Evolutionary conservation across 495 filamentous ascomycete species (phyloP).

Genomic region (Aspergillus bertholletiae): DNA sequence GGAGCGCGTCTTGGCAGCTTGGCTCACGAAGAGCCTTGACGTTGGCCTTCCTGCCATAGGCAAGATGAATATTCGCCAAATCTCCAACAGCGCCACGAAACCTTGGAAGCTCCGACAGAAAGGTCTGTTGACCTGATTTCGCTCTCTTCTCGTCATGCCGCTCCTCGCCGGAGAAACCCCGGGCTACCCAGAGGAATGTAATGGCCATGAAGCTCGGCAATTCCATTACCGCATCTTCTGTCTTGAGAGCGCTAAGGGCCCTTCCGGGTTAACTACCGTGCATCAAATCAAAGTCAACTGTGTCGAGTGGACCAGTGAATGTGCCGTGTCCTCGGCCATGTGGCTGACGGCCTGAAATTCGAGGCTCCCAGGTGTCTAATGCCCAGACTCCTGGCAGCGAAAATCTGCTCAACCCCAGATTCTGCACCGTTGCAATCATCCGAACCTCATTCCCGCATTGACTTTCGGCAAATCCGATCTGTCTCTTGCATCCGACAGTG

Average conservation of each 20-base stretch:
- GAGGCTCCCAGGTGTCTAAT: not conserved
- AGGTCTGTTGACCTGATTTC: not conserved
- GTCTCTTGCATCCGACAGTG: not conserved
- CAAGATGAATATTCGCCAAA: not conserved
- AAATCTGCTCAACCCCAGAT: constrained; percentile 1
- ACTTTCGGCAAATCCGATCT: constrained; percentile 5
- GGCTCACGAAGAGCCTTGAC: not conserved
- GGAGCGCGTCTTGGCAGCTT: not conserved
- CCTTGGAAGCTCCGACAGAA: not conserved
- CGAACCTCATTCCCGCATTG: constrained; percentile 1
- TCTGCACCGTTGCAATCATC: not conserved
- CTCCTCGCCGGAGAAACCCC: not conserved
- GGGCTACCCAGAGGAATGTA: not conserved
- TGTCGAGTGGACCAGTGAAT: not conserved
- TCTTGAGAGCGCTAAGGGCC: not conserved
- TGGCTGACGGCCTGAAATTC: not conserved
- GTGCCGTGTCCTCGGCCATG: not conserved
- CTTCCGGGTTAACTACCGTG: not conserved
- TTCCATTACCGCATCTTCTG: not conserved
- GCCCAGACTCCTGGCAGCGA: not conserved
- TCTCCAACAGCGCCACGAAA: not conserved
- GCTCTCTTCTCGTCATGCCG: not conserved
- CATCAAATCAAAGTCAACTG: too few species aligned
- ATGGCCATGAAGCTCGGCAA: not conserved
- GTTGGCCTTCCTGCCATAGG: not conserved